Conservation (phyloP, 345 rosid genomes). For the Syzygium aromaticum region DNA sequence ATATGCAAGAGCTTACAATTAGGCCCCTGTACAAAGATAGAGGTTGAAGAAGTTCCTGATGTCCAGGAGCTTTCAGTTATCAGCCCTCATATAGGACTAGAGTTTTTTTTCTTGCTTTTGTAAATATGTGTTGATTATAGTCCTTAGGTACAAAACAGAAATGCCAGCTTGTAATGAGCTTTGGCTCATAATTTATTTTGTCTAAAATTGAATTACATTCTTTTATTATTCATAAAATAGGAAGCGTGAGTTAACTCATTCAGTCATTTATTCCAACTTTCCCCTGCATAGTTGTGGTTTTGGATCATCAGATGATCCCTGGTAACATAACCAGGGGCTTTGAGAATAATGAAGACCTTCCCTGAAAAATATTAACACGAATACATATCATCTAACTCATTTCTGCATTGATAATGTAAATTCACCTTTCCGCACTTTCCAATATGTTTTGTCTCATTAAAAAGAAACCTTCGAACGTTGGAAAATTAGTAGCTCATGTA, state of each 20-base stretch:
- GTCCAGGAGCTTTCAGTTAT: not conserved
- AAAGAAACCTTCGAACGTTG: no score
- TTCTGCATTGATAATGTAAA: no score
- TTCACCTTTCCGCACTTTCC: no score
- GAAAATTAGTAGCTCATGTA: no score
- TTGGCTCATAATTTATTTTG: not conserved
- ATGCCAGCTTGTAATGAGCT: not conserved
- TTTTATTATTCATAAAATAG: not conserved
- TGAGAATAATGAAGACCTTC: no score
- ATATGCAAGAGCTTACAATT: not conserved
- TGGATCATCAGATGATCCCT: not conserved
- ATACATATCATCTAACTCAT: no score
- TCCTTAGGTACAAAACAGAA: not conserved
- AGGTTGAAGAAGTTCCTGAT: not conserved
- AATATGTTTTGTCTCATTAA: no score
- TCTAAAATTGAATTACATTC: not conserved
- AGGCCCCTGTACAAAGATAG: not conserved
- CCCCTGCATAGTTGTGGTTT: not conserved
- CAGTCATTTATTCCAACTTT: not conserved
- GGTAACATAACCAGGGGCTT: no score
- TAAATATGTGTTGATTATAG: not conserved
- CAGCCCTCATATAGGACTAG: not conserved
- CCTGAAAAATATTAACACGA: no score
- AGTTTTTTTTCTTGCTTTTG: not conserved
- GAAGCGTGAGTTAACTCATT: not conserved